Conservation (phyloP, 23 red algal genomes). For the Gracilaria domingensis region DNA sequence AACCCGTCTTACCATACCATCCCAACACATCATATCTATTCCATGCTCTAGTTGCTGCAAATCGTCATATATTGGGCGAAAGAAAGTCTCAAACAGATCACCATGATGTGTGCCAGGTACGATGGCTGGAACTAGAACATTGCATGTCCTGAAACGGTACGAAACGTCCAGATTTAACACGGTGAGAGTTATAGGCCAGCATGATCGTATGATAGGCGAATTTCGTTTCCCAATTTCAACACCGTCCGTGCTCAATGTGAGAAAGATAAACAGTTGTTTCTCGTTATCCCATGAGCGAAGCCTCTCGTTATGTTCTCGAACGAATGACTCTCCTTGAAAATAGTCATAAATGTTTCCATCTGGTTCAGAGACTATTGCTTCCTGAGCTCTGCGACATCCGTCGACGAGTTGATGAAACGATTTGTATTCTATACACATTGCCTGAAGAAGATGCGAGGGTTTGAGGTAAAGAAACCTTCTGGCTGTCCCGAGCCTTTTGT, state of each 20-base stretch:
- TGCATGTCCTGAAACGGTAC: neutral
- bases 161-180: neutral
- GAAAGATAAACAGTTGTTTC: neutral
- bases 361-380: too few species aligned
- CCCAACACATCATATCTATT: conserved; percentile 5
- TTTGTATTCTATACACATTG: too few species aligned
- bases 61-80: conserved; percentile 2
- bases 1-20: neutral
- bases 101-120: neutral
- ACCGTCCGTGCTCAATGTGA: neutral
- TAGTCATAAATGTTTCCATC: too few species aligned
- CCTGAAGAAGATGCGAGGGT: too few species aligned
- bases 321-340: neutral
- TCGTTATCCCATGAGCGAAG: neutral
- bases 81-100: conserved; percentile 18
- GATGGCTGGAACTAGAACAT: neutral
- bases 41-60: conserved; percentile 7
- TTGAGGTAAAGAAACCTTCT: neutral
- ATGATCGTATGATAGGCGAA: neutral
- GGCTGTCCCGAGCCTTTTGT: neutral
- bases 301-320: neutral
- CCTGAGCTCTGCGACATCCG: too few species aligned
- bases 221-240: too few species aligned
- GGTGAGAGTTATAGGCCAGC: conserved; percentile 7
- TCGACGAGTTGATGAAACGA: too few species aligned